Base-by-base conservation (phyloP, 495 filamentous ascomycete genomes). In the Aspergillus indologenus region DNA sequence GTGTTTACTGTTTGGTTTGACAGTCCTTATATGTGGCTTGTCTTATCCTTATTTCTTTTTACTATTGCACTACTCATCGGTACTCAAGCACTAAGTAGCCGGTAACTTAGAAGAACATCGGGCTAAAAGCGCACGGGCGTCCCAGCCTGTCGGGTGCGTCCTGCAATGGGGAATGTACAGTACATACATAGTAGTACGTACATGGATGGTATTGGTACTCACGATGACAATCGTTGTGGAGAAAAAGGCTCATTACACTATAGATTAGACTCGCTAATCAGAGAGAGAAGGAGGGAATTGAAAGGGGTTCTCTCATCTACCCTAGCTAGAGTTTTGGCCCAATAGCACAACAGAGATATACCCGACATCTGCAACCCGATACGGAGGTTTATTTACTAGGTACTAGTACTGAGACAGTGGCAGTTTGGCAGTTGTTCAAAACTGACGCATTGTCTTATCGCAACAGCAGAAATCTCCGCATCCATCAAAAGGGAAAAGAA, bases 101-200 rank as follows among this genome's bases (percentile, higher is more conserved):
- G 24, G 7, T 19, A n/a, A n/a, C n/a, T n/a, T n/a, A 19, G 18
- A 43, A 48, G 20, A 29, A 48, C 46, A 48, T 21, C 29, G 40
- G 26, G 34, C 44, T 49, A 57, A 60, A 62, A 40, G 63, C 54
- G 64, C 65, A 65, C 65, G 54, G 61, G 61, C 59, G 63, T 65
- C 52, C 66, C 65, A 62, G 54, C 44, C 54, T 60, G 29, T 47
- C 56, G 66, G 66, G 61, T 59, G 45, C 50, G 46, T 23, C 51
- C 20, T 43, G 24, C 55, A 44, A 53, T 46, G 24, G 26, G 43
- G n/a, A n/a, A n/a, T n/a, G n/a, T n/a, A n/a, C n/a, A n/a, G n/a
- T 46, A 44, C 6, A 14, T 23, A 31, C 18, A 47, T 40, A 11
- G 12, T n/a, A n/a, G n/a, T 46, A 44, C 6, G 5, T 23, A 31